Evolutionary conservation across 257 asterid genomes (phyloP).

Genomic region (Asclepias syriaca): DNA sequence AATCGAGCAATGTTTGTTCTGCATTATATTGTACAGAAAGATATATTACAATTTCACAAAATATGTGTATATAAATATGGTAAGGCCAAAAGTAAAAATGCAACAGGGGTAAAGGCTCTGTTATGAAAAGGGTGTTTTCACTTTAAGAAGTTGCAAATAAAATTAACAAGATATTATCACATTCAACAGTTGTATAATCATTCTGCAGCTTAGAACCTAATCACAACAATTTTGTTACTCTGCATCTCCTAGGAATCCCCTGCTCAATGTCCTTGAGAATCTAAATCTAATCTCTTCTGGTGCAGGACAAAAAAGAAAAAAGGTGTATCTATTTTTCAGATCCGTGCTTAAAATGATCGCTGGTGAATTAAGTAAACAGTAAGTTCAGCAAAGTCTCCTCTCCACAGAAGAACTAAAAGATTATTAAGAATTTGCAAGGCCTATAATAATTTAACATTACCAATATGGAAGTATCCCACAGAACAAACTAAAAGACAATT

Average conservation of each 20-base stretch:
- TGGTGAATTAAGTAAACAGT: not conserved
- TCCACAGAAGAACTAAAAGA: not conserved
- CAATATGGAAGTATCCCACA: not conserved
- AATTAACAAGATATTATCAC: not conserved
- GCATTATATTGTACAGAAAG: constrained; percentile 21
- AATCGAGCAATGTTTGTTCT: constrained; percentile 76
- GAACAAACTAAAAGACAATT: not conserved
- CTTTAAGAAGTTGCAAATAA: not conserved
- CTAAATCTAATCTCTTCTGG: not conserved
- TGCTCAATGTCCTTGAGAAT: not conserved
- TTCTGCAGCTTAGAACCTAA: not conserved
- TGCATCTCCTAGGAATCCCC: not conserved
- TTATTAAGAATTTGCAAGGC: not conserved
- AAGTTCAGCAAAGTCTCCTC: not conserved
- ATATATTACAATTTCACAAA: not conserved
- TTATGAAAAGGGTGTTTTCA: not conserved
- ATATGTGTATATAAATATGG: not conserved
- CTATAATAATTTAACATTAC: not conserved
- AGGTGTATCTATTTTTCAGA: not conserved
- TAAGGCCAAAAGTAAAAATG: not conserved
- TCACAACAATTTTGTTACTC: not conserved
- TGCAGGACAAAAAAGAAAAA: not conserved
- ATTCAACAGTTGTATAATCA: not conserved
- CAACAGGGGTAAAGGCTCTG: not conserved
- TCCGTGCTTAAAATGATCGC: not conserved